Evolutionary conservation across 345 rosid species (phyloP), one percentile per base, ranked within the genome.

Genomic region (Anastatica hierochuntica): DNA sequence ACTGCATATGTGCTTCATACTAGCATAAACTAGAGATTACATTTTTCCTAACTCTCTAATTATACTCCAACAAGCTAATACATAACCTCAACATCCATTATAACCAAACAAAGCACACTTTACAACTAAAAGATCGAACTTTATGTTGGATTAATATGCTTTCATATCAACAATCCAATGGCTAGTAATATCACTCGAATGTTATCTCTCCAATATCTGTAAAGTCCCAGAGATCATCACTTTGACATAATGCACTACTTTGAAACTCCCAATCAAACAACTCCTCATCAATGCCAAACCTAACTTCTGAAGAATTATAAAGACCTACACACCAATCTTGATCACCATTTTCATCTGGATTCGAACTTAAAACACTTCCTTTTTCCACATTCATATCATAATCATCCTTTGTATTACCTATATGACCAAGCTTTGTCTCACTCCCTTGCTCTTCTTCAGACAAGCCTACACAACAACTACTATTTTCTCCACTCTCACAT

Each of bases 211-310:
- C 65, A 45, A 58, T 30, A 20, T 59, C 60, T 15, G 60, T 51
- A 43, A 66, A 53, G 35, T 54, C 67, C 70, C 70, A 58, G 8
- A 66, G 38, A 41, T 64, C 54, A 53, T 45, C 45, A 64, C 33
- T 56, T 52, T 45, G 62, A 31, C 53, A 43, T 34, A 38, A 19
- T 37, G 55, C 39, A 51, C 43, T 47, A 16, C 24, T 26, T 39
- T 66, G 53, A 43, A 56, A 30, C 45, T 73, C 76, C 80, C 69
- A 73, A 43, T 72, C 73, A 61, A 72, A 13, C 74, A 72, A 56
- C 39, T 72, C 72, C 24, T 21, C 24, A 21, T 21, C 24, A 21
- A 21, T 21, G 3, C 24, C 24, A 21, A 21, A 21, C 24, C 24
- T 21, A 5, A 21, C 24, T 6, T 62, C 42, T 13, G 73, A 41